Base-by-base conservation (phyloP, 2,329 filamentous ascomycete genomes). In the Aureobasidium pullulans region DNA sequence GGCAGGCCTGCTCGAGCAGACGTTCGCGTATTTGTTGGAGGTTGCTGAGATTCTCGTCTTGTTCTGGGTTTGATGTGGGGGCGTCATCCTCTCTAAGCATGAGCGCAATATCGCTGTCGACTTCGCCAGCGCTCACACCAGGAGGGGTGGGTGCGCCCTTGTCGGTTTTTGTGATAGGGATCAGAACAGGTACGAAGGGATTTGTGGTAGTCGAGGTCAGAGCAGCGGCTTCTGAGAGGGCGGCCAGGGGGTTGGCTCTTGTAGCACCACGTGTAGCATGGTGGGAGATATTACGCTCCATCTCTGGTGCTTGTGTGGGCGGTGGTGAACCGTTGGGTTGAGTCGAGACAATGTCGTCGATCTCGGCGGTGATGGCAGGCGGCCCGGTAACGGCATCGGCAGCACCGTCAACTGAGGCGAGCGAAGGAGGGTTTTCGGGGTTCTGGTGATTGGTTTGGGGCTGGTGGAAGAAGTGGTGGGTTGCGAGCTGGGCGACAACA, bases 201-300 rank as follows among this genome's bases (percentile, higher is more conserved):
- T 77, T 68, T 10, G 42, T 57, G 16, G 19, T 46, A 28, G 65
- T 61, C 64, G 73, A 67, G 16, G 62, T 63, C 36, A 65, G 63
- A 13, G 69, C 69, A 42, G 73, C 73, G 13, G 75, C 71, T 62
- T 84, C 81, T 11, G 78, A 79, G 42, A 86, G 75, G 6, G 81
- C 77, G 34, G 70, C 68, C 13, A 72, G 78, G 75, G 63, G 80
- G 74, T 69, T 81, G 73, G 65, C 76, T 67, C 62, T 76, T 71
- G 69, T 67, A 29, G 67, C 70, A 58, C 78, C 79, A 57, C 78
- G 79, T 6, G 75, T 79, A 70, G 81, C 68, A 76, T 86, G 71
- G 71, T 82, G 73, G 44, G 81, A 84, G 19, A 81, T 76, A 11
- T 81, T 82, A 40, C 84, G 80, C 53, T 82, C 79, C 83, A 86